Percentiles rank a stretch among this genome's conserved stretches.
Evolutionary conservation across 2,329 filamentous ascomycete genomes (phyloP).

Genomic region (Neonectria faginata): DNA sequence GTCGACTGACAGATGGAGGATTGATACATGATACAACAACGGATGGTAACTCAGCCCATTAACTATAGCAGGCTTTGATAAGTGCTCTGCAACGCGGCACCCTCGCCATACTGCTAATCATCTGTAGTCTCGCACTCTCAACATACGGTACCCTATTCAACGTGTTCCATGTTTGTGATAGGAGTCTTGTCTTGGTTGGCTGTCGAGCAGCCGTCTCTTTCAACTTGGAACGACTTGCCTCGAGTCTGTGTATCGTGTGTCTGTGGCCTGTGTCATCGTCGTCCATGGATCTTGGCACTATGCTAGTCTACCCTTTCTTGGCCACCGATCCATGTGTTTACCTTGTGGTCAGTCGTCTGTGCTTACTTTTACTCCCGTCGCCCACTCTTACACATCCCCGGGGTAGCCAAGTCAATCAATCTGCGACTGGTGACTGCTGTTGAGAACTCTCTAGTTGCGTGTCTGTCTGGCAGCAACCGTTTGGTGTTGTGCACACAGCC

Average conservation of each 20-base stretch:
- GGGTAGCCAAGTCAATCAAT: constrained; percentile 8
- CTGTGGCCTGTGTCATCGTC: constrained; percentile 7
- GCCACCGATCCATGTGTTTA: not conserved
- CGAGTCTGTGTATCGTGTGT: constrained; percentile 10
- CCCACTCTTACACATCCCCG: constrained; percentile 4
- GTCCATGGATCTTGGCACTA: constrained; percentile 3
- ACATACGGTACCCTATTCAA: not conserved
- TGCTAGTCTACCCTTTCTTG: too few relatives aligned
- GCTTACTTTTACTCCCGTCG: not conserved
- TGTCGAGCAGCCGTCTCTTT: constrained; percentile 4
- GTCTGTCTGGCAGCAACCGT: constrained; percentile 8
- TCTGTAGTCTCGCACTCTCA: not conserved
- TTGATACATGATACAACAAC: too few relatives aligned
- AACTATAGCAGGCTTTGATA: not conserved
- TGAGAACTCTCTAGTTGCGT: not conserved
- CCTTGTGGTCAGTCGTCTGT: constrained; percentile 1
- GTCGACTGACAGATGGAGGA: not conserved
- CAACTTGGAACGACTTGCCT: not conserved
- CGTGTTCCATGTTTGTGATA: constrained; percentile 23
- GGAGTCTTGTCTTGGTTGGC: constrained; percentile 23
- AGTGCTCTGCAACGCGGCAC: not conserved
- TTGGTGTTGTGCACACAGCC: not conserved
- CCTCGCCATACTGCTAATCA: not conserved
- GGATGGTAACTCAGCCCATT: constrained; percentile 1
- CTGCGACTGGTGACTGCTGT: constrained; percentile 16